Evolutionary conservation across 768 basidiomycete genomes (phyloP).

Genomic region (Serendipita vermifera): DNA sequence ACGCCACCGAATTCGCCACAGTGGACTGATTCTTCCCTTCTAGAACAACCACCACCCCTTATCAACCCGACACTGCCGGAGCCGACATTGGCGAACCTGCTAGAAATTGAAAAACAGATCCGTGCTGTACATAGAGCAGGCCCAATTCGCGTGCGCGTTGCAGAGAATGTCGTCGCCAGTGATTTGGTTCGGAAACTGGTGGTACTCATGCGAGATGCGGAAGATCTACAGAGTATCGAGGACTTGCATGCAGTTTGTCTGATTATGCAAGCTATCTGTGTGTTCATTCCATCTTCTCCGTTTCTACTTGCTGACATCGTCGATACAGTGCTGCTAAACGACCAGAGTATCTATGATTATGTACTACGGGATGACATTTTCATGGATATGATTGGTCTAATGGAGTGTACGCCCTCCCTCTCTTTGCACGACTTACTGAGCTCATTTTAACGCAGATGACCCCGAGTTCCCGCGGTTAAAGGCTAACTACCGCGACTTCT

Average conservation of each 20-base stretch:
- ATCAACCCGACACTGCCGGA: slow-evolving; percentile 11
- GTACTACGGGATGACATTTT: slow-evolving; percentile 88
- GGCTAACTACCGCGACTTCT: slow-evolving; percentile 92
- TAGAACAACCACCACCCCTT: too few species aligned
- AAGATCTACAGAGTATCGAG: slow-evolving; percentile 83
- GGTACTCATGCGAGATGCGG: slow-evolving; percentile 72
- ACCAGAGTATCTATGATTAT: slow-evolving; percentile 88
- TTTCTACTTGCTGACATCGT: neutral
- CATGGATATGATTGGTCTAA: slow-evolving; percentile 85
- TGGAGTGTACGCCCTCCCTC: slow-evolving; percentile 64
- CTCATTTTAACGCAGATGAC: slow-evolving; percentile 48
- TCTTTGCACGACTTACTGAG: slow-evolving; percentile 3
- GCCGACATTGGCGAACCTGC: neutral
- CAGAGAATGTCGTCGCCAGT: slow-evolving; percentile 81
- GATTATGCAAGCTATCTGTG: slow-evolving; percentile 90
- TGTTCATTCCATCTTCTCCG: slow-evolving; percentile 21
- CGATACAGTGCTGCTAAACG: slow-evolving; percentile 76
- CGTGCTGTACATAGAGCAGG: neutral
- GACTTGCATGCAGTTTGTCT: slow-evolving; percentile 84
- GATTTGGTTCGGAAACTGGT: slow-evolving; percentile 82
- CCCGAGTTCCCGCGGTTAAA: slow-evolving; percentile 95
- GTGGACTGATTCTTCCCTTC: too few species aligned
- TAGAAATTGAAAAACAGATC: slow-evolving; percentile 4
- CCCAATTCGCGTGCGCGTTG: slow-evolving; percentile 62
- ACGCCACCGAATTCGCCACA: too few species aligned